Evolutionary conservation across 176 grass and related monocot genomes (phyloP).

Genomic region (Puya raimondii): DNA sequence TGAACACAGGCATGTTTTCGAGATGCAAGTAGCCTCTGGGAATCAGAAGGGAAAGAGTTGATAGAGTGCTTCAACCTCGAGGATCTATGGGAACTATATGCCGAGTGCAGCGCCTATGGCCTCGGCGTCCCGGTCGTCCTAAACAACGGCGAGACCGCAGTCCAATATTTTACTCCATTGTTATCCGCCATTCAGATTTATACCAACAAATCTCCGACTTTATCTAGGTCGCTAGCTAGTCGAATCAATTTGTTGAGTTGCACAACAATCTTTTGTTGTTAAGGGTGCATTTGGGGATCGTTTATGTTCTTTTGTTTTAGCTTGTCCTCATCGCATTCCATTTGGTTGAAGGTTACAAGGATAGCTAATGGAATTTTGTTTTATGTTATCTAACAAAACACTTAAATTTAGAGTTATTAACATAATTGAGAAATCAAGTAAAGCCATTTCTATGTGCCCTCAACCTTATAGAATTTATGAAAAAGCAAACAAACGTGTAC

Average conservation of each 20-base stretch:
- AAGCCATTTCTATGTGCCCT: too few relatives aligned
- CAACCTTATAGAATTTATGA: too few relatives aligned
- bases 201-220: constrained; percentile 30
- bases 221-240: constrained; percentile 25
- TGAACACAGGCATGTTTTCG: constrained; percentile 32
- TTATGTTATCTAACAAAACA: too few relatives aligned
- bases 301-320: background rate
- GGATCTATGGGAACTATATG: constrained; percentile 53
- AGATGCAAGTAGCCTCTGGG: constrained; percentile 34
- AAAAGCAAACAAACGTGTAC: constrained; percentile 1
- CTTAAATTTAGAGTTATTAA: too few relatives aligned
- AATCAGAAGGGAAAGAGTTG: constrained; percentile 22
- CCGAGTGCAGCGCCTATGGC: constrained; percentile 43
- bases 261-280: background rate
- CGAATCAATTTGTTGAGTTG: constrained; percentile 1
- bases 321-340: background rate
- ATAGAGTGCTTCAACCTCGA: constrained; percentile 44
- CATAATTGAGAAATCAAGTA: too few relatives aligned
- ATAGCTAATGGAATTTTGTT: too few relatives aligned
- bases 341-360: too few relatives aligned
- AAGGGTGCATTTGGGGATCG: background rate
- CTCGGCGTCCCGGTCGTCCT: constrained; percentile 33
- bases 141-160: constrained; percentile 14
- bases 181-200: constrained; percentile 70
- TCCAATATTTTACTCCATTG: constrained; percentile 54